A percentile compares a stretch with the other conserved stretches of the same genome.
Evolutionary conservation across 306 rosid species (phyloP).

Genomic region (Cajanus cajan): DNA sequence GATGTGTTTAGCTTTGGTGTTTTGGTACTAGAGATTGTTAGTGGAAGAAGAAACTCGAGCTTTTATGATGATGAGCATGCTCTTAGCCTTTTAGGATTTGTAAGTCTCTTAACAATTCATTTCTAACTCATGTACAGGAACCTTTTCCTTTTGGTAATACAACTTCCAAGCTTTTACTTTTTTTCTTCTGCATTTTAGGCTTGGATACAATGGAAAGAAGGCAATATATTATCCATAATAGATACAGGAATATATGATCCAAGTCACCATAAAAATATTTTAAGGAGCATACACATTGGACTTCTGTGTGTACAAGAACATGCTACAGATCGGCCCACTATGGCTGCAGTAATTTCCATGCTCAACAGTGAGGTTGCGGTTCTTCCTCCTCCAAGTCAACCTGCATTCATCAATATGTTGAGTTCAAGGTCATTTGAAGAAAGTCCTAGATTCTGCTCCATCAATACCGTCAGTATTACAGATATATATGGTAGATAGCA

Average conservation of each 20-base stretch:
- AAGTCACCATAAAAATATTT: not conserved
- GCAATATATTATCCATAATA: not conserved
- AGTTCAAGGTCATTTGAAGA: not conserved
- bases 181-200: not conserved
- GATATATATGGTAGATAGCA: constrained; percentile 10
- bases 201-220: constrained; percentile 30
- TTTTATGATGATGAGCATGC: constrained; percentile 10
- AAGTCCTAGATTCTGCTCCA: too few relatives aligned
- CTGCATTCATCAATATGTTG: constrained; percentile 19
- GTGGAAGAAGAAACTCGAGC: too few relatives aligned
- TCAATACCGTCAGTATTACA: not conserved
- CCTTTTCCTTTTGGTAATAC: not conserved
- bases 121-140: not conserved
- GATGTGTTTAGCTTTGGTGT: too few relatives aligned
- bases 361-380: constrained; percentile 11
- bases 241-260: constrained; percentile 5
- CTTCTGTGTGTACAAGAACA: constrained; percentile 28
- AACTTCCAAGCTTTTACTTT: not conserved
- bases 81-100: constrained; percentile 24
- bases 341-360: constrained; percentile 23
- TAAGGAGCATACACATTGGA: constrained; percentile 23
- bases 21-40: too few relatives aligned
- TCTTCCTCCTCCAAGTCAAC: constrained; percentile 21
- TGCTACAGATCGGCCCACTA: constrained; percentile 19
- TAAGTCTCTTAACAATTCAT: not conserved